Evolutionary conservation across 176 grass and related monocot genomes (phyloP).

Genomic region (Hsuehochloa calcarea): DNA sequence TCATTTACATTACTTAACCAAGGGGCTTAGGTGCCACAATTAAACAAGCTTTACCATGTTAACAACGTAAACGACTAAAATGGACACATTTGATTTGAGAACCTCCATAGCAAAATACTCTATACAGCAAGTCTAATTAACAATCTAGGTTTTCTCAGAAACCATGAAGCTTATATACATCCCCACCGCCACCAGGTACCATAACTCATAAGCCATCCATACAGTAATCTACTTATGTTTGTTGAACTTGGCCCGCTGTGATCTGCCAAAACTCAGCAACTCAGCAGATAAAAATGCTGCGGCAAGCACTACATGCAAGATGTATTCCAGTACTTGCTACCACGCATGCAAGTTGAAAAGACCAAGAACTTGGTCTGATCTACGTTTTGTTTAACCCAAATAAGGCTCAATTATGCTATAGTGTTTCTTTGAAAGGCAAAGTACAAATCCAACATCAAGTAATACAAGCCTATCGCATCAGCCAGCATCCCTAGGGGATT

Average conservation of each 20-base stretch:
- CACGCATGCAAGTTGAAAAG: not conserved
- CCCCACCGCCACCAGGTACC: no score
- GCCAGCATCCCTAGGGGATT: not conserved
- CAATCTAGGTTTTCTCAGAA: not conserved
- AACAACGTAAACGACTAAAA: not conserved
- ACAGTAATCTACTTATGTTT: not conserved
- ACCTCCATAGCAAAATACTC: not conserved
- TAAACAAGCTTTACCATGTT: not conserved
- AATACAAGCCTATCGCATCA: not conserved
- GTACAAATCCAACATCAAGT: not conserved
- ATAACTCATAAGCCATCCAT: no score
- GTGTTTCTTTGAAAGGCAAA: not conserved
- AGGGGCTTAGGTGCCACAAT: no score
- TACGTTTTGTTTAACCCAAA: not conserved
- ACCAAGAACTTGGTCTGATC: not conserved
- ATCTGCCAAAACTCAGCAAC: not conserved
- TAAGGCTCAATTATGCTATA: not conserved
- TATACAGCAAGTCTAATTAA: not conserved
- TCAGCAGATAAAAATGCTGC: not conserved
- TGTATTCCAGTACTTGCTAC: not conserved
- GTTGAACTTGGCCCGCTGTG: not conserved
- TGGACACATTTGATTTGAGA: not conserved
- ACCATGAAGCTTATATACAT: not conserved
- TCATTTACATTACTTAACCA: no score
- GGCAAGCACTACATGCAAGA: not conserved